A percentile compares a stretch with the other conserved stretches of the same genome.
phyloP scores from a whole-genome alignment of 1,284 basidiomycete genomes.

The Cryptococcus jaspeensis region DNA sequence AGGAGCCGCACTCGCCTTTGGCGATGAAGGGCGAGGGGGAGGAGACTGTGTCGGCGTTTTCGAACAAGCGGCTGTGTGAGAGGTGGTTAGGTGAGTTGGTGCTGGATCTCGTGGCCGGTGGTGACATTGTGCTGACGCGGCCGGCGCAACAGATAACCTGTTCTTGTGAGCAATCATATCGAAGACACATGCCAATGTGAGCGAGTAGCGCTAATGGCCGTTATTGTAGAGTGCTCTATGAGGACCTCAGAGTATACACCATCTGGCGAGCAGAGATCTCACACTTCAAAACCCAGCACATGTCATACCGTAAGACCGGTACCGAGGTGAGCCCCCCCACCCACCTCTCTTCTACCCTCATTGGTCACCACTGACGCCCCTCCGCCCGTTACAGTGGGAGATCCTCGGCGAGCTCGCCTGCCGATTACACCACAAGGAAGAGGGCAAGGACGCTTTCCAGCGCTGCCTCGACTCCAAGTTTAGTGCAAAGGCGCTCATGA shows the following conservation, averaged over 20 bases:
- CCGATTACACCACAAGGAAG: slow-evolving; percentile 92
- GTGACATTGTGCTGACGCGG: slow-evolving; percentile 2
- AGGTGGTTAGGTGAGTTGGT: slow-evolving; percentile 71
- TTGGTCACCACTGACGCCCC: not conserved
- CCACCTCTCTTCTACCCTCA: not conserved
- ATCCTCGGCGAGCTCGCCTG: slow-evolving; percentile 92
- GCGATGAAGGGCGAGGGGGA: slow-evolving; percentile 49
- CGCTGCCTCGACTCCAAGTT: slow-evolving; percentile 88
- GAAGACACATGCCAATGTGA: not conserved
- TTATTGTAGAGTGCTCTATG: slow-evolving; percentile 1
- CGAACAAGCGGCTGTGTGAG: slow-evolving; percentile 94
- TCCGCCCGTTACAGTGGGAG: slow-evolving; percentile 66
- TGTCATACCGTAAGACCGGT: slow-evolving; percentile 94
- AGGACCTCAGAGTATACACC: slow-evolving; percentile 98
- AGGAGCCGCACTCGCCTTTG: slow-evolving; percentile 33
- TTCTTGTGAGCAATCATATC: slow-evolving; percentile 65
- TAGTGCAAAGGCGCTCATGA: slow-evolving; percentile 85
- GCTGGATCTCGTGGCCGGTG: not conserved
- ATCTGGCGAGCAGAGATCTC: slow-evolving; percentile 99
- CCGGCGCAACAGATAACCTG: slow-evolving; percentile 63
- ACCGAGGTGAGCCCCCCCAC: slow-evolving; percentile 58
- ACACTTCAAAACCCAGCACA: slow-evolving; percentile 93
- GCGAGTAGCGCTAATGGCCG: too few relatives aligned
- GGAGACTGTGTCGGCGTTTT: slow-evolving; percentile 76
- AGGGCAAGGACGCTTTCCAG: slow-evolving; percentile 95